These are phyloP conservation scores for Coprinopsis marcescibilis DNA, from an alignment of 768 basidiomycete species.

Conservation along the genomic window DNA sequence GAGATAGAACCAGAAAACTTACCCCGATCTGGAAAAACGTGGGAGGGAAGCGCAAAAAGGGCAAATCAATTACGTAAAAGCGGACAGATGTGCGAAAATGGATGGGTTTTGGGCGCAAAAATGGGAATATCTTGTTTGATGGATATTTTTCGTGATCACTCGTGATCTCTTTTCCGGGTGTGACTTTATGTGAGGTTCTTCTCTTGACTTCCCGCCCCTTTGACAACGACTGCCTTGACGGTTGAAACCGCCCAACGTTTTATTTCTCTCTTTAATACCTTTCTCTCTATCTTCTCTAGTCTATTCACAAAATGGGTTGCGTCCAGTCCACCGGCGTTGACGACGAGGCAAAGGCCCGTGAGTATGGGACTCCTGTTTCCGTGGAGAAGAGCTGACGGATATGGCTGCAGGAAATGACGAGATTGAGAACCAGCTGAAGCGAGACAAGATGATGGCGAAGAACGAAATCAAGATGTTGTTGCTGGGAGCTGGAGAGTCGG, in stretches of 20 bases:
- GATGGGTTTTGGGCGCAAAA: no score
- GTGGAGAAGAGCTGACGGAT: not conserved
- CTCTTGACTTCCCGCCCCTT: not conserved
- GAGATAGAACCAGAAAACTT: no score
- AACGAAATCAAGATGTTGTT: constrained; percentile 97
- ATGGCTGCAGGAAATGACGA: constrained; percentile 73
- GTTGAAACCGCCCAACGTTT: constrained; percentile 1
- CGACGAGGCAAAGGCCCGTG: constrained; percentile 79
- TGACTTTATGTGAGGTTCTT: no score
- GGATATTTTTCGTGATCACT: not conserved
- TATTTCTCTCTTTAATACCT: constrained; percentile 6
- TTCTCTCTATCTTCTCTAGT: not conserved
- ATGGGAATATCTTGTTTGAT: not conserved
- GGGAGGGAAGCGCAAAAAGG: no score
- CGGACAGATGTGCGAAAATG: no score
- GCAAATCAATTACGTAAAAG: no score
- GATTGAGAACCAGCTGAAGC: constrained; percentile 89
- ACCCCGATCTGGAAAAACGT: no score
- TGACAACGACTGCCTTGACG: not conserved
- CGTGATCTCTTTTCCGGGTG: no score
- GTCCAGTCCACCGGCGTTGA: constrained; percentile 66
- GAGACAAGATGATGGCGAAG: constrained; percentile 82
- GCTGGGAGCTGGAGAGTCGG: constrained; percentile 94
- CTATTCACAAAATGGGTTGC: constrained; percentile 75
- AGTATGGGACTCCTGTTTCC: constrained; percentile 26